Evolutionary conservation across 1,139 yeast species (phyloP), one percentile per base, ranked within the genome.

Genomic region (Komagataea norvegica): DNA sequence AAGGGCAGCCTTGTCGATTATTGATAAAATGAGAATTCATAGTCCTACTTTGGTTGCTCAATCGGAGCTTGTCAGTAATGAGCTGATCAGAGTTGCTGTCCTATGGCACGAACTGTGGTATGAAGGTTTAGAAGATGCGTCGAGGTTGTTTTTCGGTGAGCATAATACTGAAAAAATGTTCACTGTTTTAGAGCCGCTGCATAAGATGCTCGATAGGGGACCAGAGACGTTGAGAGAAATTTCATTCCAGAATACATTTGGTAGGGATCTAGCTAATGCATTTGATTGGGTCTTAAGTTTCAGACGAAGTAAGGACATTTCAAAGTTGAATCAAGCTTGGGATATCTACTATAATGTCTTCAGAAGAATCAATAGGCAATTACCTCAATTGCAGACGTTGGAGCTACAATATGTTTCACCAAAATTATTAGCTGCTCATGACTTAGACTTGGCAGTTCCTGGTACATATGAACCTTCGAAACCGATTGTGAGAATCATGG

Each of bases 61-160:
- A 57, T 89, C 97, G 0, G 96, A 88, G 51, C 61, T 89, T 43
- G 96, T 91, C n/a, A 84, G 95, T 64, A 80, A 79, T 48, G 98
- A 93, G 55, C 73, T 93, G 44, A 89, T 93, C 47, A 68, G 98
- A 48, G 95, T 88, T 13, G 96, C 97, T 1, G 96, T 91, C 2
- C 65, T 91, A 46, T 89, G 98, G 97, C 95, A 88, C 53, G 99
- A 93, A 56, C 84, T 84, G 58, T 93, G 99, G 98, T 89, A 89
- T 53, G 98, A 89, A 62, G 97, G 95, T 2, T 67, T 93, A 28
- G 99, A 93, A 57, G 96, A 91, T 64, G 98, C 98, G 1, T 88
- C 96, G 4, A 71, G 96, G 43, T 73, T 85, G 39, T 93, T 84
- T 65, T 91, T 88, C 61, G 96, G 95, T 25, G 98, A 93, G 46